phyloP scores from a whole-genome alignment of 2,329 filamentous ascomycete genomes.

The Aspergillus glaucus region DNA sequence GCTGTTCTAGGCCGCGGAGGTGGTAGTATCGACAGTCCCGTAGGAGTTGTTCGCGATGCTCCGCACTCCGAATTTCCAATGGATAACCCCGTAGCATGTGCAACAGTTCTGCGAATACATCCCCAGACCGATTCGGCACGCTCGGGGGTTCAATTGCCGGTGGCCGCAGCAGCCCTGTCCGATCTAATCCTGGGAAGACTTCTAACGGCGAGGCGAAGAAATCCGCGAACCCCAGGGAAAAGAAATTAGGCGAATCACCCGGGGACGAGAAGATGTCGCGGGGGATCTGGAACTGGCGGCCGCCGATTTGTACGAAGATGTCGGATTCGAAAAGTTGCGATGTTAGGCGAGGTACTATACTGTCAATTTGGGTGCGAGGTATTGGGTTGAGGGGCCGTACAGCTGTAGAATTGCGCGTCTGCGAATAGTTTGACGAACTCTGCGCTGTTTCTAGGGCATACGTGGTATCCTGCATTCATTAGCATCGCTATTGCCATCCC shows the following conservation, averaged over 20 bases:
- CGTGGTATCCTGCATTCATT: constrained; percentile 55
- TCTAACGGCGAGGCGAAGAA: constrained; percentile 78
- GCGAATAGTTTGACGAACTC: constrained; percentile 92
- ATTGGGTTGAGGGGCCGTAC: constrained; percentile 44
- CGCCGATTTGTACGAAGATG: constrained; percentile 87
- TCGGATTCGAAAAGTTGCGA: constrained; percentile 86
- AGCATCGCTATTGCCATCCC: background rate
- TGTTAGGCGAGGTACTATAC: constrained; percentile 72
- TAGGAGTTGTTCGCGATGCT: constrained; percentile 70
- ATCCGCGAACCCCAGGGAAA: constrained; percentile 79
- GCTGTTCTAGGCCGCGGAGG: constrained; percentile 84
- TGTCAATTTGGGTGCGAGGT: background rate
- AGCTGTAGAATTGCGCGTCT: constrained; percentile 88
- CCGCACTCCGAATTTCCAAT: constrained; percentile 66
- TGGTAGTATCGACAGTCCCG: constrained; percentile 90
- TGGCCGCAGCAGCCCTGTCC: constrained; percentile 71
- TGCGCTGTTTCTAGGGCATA: constrained; percentile 70
- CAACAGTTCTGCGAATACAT: constrained; percentile 75
- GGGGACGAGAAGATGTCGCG: constrained; percentile 78
- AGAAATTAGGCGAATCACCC: constrained; percentile 93
- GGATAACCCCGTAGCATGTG: constrained; percentile 80
- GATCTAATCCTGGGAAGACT: constrained; percentile 78
- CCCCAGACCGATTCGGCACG: constrained; percentile 74
- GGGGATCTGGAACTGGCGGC: constrained; percentile 80
- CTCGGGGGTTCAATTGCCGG: constrained; percentile 78